Evolutionary conservation across 352 stramenopile species (phyloP), one percentile per base, ranked within the genome.

Genomic region (Phytophthora tubulina): DNA sequence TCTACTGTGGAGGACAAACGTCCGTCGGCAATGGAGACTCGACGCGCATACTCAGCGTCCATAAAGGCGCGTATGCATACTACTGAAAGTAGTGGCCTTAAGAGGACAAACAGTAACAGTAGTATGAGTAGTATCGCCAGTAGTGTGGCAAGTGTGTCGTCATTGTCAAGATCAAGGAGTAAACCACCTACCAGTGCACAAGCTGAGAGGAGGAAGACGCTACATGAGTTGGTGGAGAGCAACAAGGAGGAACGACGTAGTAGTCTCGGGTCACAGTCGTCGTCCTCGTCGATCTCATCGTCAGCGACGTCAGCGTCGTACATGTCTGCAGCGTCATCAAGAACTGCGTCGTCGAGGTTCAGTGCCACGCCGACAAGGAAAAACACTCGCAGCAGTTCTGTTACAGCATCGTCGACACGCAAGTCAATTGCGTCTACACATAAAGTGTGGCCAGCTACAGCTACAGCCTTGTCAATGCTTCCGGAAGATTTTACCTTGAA

Each of bases 211-310:
- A 70, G 68, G 11, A 75, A 79, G 55, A 84, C 72, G 44, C 60
- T 85, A 33, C 75, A 82, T 27, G 81, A 85, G 31, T 63, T 84
- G 35, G 68, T 84, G 17, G 79, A 78, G 39, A 75, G 61, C 42
- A 80, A 82, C 41, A 76, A 78, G 48, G 76, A 84, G 31, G 61
- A 78, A 8, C 67, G 81, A 33, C 81, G 81, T 44, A 85, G 67
- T 51, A 89, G 79, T 62, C 65, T 89, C 7, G 74, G 72, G 30
- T 89, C 81, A 10, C 78, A 84, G 67, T 89, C 81, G 38, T 88
- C 80, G 36, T 78, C 52, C 21, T 88, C 81, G 51, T 87, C 81
- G 2, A 75, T 81, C 17, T 81, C 78, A 17, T 84, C 81, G 9
- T 75, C 75, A 1, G 67, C 80, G n/a, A 79, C 77, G 38, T 77